Conservation (phyloP, 495 filamentous ascomycete species). For the Aspergillus avenaceus region DNA sequence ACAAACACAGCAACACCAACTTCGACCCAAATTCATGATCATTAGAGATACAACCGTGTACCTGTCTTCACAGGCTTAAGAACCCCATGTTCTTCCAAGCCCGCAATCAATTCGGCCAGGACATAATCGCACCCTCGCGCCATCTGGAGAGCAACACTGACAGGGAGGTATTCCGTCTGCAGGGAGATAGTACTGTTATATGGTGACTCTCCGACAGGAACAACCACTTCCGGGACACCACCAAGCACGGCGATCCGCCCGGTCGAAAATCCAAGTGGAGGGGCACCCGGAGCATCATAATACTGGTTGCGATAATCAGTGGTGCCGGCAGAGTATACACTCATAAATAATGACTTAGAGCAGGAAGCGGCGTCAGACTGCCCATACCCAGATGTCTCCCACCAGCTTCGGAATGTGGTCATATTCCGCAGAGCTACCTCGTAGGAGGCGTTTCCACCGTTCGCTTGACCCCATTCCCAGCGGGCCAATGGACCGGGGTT, state of each 20-base stretch:
- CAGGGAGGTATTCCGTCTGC: constrained; percentile 53
- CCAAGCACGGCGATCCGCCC: constrained; percentile 42
- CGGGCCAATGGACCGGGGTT: constrained; percentile 51
- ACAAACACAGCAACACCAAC: no score
- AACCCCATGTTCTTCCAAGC: constrained; percentile 46
- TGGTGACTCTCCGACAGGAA: constrained; percentile 52
- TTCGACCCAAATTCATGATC: no score
- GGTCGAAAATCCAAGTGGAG: constrained; percentile 41
- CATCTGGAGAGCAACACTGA: constrained; percentile 55
- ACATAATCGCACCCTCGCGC: constrained; percentile 61
- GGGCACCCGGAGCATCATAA: constrained; percentile 10
- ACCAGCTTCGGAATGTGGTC: constrained; percentile 52
- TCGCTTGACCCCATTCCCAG: constrained; percentile 51
- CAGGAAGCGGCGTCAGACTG: constrained; percentile 33
- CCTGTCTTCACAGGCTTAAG: constrained; percentile 43
- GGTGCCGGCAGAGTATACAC: constrained; percentile 19
- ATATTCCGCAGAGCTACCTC: constrained; percentile 39
- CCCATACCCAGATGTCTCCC: constrained; percentile 39
- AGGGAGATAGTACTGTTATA: constrained; percentile 51
- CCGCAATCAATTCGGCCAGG: constrained; percentile 51
- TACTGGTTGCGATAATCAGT: constrained; percentile 33
- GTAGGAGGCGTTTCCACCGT: constrained; percentile 30
- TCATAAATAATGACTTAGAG: constrained; percentile 38
- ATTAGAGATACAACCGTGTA: constrained; percentile 18
- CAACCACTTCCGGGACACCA: constrained; percentile 52